Percentiles rank a stretch among this genome's conserved stretches.
phyloP scores from a whole-genome alignment of 177 flowering plant species.

The Vitis hybrid region DNA sequence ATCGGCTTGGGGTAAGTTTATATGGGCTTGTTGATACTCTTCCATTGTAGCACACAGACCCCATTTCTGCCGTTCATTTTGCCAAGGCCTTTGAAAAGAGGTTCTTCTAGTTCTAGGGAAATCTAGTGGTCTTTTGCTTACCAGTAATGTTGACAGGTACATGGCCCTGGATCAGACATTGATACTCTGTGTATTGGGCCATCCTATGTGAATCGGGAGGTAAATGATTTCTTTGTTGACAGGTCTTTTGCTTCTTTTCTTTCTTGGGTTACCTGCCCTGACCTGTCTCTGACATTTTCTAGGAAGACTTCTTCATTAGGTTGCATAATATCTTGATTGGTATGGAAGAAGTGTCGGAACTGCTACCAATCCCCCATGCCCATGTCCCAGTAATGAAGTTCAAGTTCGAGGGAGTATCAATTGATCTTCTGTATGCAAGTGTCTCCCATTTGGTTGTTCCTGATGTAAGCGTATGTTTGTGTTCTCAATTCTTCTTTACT shows the following conservation, averaged over 20 bases:
- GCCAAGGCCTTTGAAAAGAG: no score
- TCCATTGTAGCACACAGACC: not conserved
- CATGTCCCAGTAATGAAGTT: slow-evolving; percentile 61
- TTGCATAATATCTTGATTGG: slow-evolving; percentile 37
- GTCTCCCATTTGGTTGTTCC: slow-evolving; percentile 41
- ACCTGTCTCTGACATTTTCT: not conserved
- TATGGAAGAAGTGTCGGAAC: slow-evolving; percentile 40
- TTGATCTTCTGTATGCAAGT: slow-evolving; percentile 55
- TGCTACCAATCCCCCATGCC: slow-evolving; percentile 49
- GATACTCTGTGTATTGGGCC: slow-evolving; percentile 35
- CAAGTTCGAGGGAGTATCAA: slow-evolving; percentile 43
- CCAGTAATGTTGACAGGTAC: slow-evolving; percentile 19
- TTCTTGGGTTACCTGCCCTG: not conserved
- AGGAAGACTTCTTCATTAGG: slow-evolving; percentile 45
- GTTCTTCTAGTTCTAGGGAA: no score
- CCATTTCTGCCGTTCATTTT: no score
- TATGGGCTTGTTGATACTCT: not conserved
- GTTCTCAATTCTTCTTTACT: no score
- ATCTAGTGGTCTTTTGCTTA: no score
- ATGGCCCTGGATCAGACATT: slow-evolving; percentile 34
- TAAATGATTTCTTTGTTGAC: slow-evolving; percentile 5
- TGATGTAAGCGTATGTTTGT: slow-evolving; percentile 10
- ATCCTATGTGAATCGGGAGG: slow-evolving; percentile 36
- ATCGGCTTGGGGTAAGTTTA: slow-evolving; percentile 26
- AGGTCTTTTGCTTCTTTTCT: not conserved